Conservation (phyloP, 208 protist genomes). For the Vickermania spadyakhi region DNA sequence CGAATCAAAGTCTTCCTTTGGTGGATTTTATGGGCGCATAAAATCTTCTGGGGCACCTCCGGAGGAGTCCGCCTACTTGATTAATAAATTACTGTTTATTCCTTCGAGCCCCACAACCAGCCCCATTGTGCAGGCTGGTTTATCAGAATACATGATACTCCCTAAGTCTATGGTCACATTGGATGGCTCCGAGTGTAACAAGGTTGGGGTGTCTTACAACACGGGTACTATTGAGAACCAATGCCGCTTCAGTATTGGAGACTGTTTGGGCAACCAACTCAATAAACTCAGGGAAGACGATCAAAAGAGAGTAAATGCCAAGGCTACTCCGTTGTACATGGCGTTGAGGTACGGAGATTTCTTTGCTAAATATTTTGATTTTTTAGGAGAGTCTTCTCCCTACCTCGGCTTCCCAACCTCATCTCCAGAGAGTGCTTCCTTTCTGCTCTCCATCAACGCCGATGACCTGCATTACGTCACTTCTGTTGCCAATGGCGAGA, state of each 20-base stretch:
- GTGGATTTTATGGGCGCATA: not conserved
- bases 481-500: slow-evolving; percentile 45
- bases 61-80: not conserved
- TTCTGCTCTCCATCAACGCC: slow-evolving; percentile 60
- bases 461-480: slow-evolving; percentile 70
- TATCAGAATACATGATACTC: slow-evolving; percentile 28
- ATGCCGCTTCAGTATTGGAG: slow-evolving; percentile 45
- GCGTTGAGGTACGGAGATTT: slow-evolving; percentile 18
- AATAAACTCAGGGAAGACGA: slow-evolving; percentile 65
- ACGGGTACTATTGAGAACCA: slow-evolving; percentile 65
- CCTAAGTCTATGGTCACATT: slow-evolving; percentile 54
- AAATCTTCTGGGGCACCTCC: not conserved
- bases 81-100: slow-evolving; percentile 21
- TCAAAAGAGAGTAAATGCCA: slow-evolving; percentile 20
- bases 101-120: slow-evolving; percentile 3
- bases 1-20: not conserved
- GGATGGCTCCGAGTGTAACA: slow-evolving; percentile 77
- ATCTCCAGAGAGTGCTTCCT: slow-evolving; percentile 35
- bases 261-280: slow-evolving; percentile 75
- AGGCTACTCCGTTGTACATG: slow-evolving; percentile 45
- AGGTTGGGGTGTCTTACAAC: slow-evolving; percentile 85
- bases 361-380: not conserved
- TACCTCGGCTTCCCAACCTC: slow-evolving; percentile 30
- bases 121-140: not conserved
- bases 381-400: slow-evolving; percentile 9